phyloP scores from a whole-genome alignment of 2,329 filamentous ascomycete genomes.

The Trichophyton verrucosum region DNA sequence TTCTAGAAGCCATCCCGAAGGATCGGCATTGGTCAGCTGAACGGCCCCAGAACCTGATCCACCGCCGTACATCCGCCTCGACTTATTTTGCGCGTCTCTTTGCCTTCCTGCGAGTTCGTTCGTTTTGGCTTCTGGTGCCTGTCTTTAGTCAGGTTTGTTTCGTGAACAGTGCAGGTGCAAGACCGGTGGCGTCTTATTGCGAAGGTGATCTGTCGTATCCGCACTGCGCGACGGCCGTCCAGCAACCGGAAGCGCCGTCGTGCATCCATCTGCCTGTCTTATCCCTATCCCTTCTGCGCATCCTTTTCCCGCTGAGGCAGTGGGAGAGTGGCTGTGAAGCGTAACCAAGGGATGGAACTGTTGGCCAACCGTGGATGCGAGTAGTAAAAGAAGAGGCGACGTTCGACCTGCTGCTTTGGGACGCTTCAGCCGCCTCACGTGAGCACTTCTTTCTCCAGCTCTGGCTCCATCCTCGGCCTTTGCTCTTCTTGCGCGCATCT shows the following conservation, averaged over 20 bases:
- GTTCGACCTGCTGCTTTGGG: not conserved
- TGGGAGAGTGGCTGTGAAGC: not conserved
- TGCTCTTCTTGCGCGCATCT: not conserved
- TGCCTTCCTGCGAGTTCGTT: not conserved
- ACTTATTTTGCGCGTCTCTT: not conserved
- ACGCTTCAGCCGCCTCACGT: not conserved
- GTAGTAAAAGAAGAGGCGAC: not conserved
- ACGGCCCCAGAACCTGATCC: conserved; percentile 1
- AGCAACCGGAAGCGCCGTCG: not conserved
- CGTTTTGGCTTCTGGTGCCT: not conserved
- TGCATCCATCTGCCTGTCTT: not conserved
- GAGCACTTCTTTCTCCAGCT: not conserved
- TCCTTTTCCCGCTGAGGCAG: not conserved
- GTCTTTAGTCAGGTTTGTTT: not conserved
- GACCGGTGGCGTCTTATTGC: not conserved
- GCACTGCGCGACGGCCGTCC: not conserved
- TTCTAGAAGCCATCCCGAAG: conserved; percentile 5
- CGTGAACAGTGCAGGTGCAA: not conserved
- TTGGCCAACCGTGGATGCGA: not conserved
- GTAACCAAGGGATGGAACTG: not conserved
- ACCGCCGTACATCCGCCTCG: not conserved
- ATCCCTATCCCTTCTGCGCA: not conserved
- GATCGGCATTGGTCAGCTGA: conserved; percentile 2
- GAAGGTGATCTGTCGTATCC: conserved; percentile 1
- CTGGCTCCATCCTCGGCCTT: not conserved